phyloP scores from a whole-genome alignment of 2,329 filamentous ascomycete genomes.

The Clarireedia homoeocarpa region DNA sequence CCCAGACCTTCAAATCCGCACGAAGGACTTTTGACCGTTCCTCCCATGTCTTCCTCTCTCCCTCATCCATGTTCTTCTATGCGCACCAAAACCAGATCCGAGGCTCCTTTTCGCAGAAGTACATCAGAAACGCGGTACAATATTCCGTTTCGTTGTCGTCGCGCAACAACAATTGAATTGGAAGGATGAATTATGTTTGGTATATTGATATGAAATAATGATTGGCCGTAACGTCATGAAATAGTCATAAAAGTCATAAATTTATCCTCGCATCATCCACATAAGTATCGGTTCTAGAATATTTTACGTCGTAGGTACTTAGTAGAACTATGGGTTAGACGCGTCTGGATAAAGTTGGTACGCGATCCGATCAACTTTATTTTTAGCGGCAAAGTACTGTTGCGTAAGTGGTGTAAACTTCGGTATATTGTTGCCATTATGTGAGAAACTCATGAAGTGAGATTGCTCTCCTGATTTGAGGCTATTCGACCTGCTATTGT shows the following conservation, averaged over 20 bases:
- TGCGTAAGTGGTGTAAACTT: no score
- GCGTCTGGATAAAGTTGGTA: neutral
- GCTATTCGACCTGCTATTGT: no score
- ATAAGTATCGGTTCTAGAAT: neutral
- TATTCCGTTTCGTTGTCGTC: neutral
- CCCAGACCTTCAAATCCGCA: slow-evolving; percentile 67
- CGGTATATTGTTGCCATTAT: no score
- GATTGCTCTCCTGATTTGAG: no score
- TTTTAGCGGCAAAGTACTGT: neutral
- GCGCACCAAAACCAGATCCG: neutral
- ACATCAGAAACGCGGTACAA: neutral
- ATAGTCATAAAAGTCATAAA: neutral
- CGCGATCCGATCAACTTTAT: neutral
- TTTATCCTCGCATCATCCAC: neutral
- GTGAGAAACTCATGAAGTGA: no score
- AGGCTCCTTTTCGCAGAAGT: neutral
- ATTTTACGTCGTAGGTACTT: neutral
- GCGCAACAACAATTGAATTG: neutral
- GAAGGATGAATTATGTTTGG: neutral
- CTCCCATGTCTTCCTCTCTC: slow-evolving; percentile 16
- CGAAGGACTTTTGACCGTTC: slow-evolving; percentile 45
- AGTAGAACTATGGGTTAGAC: neutral
- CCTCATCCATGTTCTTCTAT: slow-evolving; percentile 19
- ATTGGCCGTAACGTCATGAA: neutral
- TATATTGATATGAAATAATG: neutral